Evolutionary conservation across 371 early-diverging fungal genomes (phyloP).

Genomic region (Gilbertella persicaria): DNA sequence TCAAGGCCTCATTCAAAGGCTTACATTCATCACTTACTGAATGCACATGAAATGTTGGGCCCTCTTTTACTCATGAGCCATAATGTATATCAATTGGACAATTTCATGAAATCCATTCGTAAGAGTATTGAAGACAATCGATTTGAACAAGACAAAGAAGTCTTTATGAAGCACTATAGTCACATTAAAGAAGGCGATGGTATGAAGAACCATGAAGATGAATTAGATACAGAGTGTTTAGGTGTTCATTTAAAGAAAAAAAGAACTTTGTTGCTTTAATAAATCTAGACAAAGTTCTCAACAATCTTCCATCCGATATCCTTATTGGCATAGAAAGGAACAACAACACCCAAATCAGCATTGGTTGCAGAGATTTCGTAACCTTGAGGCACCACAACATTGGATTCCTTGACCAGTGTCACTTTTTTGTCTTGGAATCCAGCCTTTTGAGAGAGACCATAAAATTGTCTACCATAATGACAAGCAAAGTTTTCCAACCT

Average conservation of each 20-base stretch:
- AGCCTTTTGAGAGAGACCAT: slow-evolving; percentile 63
- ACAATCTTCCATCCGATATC: slow-evolving; percentile 72
- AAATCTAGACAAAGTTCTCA: slow-evolving; percentile 36
- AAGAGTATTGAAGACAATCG: slow-evolving; percentile 54
- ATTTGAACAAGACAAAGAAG: slow-evolving; percentile 48
- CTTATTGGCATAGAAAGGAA: slow-evolving; percentile 87
- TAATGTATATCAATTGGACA: slow-evolving; percentile 65
- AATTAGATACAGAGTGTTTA: slow-evolving; percentile 41
- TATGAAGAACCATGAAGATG: slow-evolving; percentile 36
- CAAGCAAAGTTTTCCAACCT: slow-evolving; percentile 81
- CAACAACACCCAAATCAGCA: slow-evolving; percentile 67
- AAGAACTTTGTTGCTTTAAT: slow-evolving; percentile 35
- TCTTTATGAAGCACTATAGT: slow-evolving; percentile 50
- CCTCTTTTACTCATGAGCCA: slow-evolving; percentile 78
- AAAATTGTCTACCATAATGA: slow-evolving; percentile 83
- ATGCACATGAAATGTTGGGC: slow-evolving; percentile 80
- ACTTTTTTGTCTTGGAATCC: slow-evolving; percentile 55
- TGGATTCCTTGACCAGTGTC: slow-evolving; percentile 53
- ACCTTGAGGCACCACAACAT: slow-evolving; percentile 57
- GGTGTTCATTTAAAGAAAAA: slow-evolving; percentile 47
- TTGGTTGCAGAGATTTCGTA: slow-evolving; percentile 52
- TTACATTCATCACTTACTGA: slow-evolving; percentile 76
- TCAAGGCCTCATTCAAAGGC: slow-evolving; percentile 67
- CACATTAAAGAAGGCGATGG: slow-evolving; percentile 35
- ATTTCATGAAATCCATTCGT: slow-evolving; percentile 66